phyloP scores from a whole-genome alignment of 2,329 filamentous ascomycete species.

The Albophoma yamanashiensis region DNA sequence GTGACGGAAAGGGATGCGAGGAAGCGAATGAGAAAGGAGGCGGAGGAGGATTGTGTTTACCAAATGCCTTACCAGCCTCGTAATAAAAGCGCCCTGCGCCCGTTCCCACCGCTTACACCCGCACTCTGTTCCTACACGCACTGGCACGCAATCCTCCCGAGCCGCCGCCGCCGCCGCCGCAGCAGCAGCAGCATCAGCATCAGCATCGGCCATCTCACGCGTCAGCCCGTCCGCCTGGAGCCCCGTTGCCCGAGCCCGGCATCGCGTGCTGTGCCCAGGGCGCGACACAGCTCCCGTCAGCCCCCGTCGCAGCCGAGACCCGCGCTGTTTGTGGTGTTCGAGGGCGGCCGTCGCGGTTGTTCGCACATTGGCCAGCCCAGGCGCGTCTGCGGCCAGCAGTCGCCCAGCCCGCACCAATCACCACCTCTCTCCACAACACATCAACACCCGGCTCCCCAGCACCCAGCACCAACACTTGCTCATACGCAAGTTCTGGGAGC shows the following conservation, averaged over 20 bases:
- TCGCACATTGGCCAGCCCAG: not conserved
- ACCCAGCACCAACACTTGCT: not conserved
- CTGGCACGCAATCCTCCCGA: not conserved
- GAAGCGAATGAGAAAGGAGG: not conserved
- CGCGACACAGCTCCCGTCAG: not conserved
- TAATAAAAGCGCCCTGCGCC: not conserved
- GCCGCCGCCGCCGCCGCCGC: no score
- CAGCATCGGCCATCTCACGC: not conserved
- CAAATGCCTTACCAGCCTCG: not conserved
- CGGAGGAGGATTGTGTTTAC: not conserved
- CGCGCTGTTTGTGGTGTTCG: not conserved
- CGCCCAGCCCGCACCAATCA: not conserved
- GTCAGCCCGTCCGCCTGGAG: not conserved
- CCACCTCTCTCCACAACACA: not conserved
- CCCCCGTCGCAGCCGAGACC: not conserved
- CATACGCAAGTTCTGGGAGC: not conserved
- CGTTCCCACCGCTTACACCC: not conserved
- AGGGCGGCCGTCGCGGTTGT: not conserved
- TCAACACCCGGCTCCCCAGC: not conserved
- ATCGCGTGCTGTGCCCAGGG: not conserved
- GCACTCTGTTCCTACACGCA: not conserved
- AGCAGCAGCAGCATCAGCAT: no score
- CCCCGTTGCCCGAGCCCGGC: not conserved
- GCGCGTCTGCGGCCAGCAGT: not conserved
- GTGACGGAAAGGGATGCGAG: not conserved